Percentiles rank a stretch among this genome's conserved stretches.
These are phyloP conservation scores for Rhododendron henanense DNA, from an alignment of 148 eudicot species.

Conservation along the genomic window DNA sequence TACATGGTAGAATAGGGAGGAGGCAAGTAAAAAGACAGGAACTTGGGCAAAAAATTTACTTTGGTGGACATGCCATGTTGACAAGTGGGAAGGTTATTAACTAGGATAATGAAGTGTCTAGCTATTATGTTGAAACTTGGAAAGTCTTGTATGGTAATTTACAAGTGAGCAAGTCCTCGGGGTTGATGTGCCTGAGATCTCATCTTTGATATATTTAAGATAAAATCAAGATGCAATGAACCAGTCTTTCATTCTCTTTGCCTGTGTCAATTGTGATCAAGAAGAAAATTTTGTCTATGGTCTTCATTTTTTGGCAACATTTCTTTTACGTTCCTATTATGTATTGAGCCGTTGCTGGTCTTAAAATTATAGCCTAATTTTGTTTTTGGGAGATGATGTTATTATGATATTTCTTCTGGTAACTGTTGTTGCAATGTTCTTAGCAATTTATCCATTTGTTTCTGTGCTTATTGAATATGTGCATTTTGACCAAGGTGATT, in stretches of 20 bases:
- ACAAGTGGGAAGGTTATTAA: not conserved
- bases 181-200: not conserved
- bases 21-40: not conserved
- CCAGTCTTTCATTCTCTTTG: not conserved
- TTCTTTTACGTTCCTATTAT: not conserved
- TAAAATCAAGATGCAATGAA: not conserved
- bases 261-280: not conserved
- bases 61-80: not conserved
- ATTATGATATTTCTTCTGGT: not conserved
- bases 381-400: not conserved
- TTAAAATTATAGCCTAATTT: not conserved
- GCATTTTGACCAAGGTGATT: not conserved
- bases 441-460: constrained; percentile 2
- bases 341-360: not conserved
- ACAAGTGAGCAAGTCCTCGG: not conserved
- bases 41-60: not conserved
- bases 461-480: not conserved
- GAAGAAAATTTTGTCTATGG: not conserved
- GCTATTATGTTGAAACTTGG: not conserved
- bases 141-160: not conserved
- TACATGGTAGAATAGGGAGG: not conserved
- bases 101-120: not conserved
- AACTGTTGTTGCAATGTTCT: not conserved
- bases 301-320: not conserved
- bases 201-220: not conserved